These are phyloP conservation scores for Earliella scabrosa DNA, from an alignment of 1,284 basidiomycete species.

Conservation along the genomic window DNA sequence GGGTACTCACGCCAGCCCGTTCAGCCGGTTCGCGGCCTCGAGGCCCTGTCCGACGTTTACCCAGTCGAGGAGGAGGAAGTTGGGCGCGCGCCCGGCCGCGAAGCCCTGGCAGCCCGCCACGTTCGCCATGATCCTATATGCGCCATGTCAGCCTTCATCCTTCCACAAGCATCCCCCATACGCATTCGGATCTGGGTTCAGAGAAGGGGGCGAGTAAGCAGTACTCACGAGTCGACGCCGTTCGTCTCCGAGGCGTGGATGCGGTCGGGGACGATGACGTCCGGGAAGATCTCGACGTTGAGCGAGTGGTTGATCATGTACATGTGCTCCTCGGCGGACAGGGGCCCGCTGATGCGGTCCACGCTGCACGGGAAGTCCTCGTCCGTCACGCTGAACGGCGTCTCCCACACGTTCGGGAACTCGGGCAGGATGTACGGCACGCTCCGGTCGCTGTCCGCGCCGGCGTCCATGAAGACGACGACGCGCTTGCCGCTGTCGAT, in stretches of 20 bases:
- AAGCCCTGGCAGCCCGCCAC: slow-evolving; percentile 48
- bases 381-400: slow-evolving; percentile 67
- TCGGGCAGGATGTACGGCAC: slow-evolving; percentile 70
- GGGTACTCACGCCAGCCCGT: slow-evolving; percentile 40
- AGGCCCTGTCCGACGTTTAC: slow-evolving; percentile 50
- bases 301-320: slow-evolving; percentile 64
- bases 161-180: no score
- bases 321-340: slow-evolving; percentile 53
- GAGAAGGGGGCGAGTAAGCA: no score
- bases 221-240: slow-evolving; percentile 45
- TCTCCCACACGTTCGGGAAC: slow-evolving; percentile 78
- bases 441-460: slow-evolving; percentile 44
- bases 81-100: slow-evolving; percentile 46
- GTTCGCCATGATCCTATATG: slow-evolving; percentile 47
- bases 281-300: slow-evolving; percentile 44
- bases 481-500: slow-evolving; percentile 69
- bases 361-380: slow-evolving; percentile 71
- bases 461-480: slow-evolving; percentile 74
- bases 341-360: slow-evolving; percentile 60
- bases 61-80: slow-evolving; percentile 56
- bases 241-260: slow-evolving; percentile 46
- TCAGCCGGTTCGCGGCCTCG: slow-evolving; percentile 46
- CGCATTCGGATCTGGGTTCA: no score
- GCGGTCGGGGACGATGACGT: slow-evolving; percentile 46
- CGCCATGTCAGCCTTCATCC: neutral